Evolutionary conservation across 352 stramenopile species (phyloP).

Genomic region (Nothophytophthora sp.): DNA sequence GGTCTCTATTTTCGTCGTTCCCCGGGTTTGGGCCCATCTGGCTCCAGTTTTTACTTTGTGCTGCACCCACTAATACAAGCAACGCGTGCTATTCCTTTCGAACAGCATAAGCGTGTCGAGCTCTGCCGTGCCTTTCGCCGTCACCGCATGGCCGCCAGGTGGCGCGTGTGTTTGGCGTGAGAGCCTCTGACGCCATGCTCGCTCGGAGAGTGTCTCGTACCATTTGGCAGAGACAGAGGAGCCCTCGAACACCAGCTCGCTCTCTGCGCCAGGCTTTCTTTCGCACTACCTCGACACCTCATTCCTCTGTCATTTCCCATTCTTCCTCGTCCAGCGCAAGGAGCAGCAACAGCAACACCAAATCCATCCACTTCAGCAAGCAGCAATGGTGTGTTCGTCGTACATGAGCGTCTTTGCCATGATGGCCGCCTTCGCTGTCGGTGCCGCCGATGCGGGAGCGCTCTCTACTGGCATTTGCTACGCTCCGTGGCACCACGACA

Average conservation of each 20-base stretch:
- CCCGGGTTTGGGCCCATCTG: no score
- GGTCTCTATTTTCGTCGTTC: no score
- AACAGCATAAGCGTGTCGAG: neutral
- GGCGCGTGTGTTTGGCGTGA: constrained; percentile 18
- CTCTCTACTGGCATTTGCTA: constrained; percentile 31
- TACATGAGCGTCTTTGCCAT: constrained; percentile 41
- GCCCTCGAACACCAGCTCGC: constrained; percentile 24
- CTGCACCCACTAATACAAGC: no score
- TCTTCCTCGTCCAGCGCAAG: constrained; percentile 32
- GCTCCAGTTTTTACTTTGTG: no score
- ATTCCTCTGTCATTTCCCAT: constrained; percentile 22
- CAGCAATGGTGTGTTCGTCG: constrained; percentile 36
- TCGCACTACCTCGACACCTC: constrained; percentile 25
- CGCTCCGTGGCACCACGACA: constrained; percentile 32
- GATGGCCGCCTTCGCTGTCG: constrained; percentile 12
- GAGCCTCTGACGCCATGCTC: constrained; percentile 12
- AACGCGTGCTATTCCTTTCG: constrained; percentile 7
- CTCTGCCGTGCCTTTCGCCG: constrained; percentile 18
- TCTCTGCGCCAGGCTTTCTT: neutral
- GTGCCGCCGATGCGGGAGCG: constrained; percentile 11
- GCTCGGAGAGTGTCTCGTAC: constrained; percentile 37
- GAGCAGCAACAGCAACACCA: constrained; percentile 14
- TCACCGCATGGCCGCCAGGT: constrained; percentile 20
- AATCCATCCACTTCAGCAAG: neutral
- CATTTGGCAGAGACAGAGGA: no score